Evolutionary conservation across 139 green algal genomes (phyloP), one percentile per base, ranked within the genome.

Genomic region (Volvox reticuliferus): DNA sequence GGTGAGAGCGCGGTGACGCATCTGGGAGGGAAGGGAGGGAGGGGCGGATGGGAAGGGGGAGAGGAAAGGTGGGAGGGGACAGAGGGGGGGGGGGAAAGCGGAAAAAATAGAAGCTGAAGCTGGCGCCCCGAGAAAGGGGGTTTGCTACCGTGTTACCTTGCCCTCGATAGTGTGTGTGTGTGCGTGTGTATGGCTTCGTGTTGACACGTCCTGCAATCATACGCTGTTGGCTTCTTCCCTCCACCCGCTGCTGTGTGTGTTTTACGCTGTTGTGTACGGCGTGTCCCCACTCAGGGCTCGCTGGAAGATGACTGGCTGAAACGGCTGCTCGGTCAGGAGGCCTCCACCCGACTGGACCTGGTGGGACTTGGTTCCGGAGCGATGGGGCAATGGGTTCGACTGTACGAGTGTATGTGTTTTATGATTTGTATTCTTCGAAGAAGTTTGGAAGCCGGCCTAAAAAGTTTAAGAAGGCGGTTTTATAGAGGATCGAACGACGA

Each of bases 301-400:
- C 28, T 69, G 22, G 13, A 5, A 9, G 83, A 88, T 65, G 33
- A 61, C 63, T 82, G 37, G 69, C 18, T 75, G 22, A 89, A 89
- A 71, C 28, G 32, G 69, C 37, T 82, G 69, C 16, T 89, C 36
- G 85, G 44, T 14, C 85, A 89, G 85, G 85, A 82, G 69, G 69
- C 37, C 0, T n/a, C 68, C 69, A 82, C 85, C 2, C 37, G 69
- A 5, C 44, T 89, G 28, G 83, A 67, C 36, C n/a, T 50, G 61
- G 83, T 88, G 65, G 65, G 65, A 30, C 24, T 16, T 73, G 44
- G 44, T 55, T 55, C 9, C 44, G 44, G 44, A 55, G 44, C 44
- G 9, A 55, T 55, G 44, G 9, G 44, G 44, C 5, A 9, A 55
- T 55, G 44, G 9, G 44, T 9, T 55, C 44, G 44, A 55, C 44